Conservation (phyloP, 2,329 filamentous ascomycete genomes). For the Paecilomyces fulvus region DNA sequence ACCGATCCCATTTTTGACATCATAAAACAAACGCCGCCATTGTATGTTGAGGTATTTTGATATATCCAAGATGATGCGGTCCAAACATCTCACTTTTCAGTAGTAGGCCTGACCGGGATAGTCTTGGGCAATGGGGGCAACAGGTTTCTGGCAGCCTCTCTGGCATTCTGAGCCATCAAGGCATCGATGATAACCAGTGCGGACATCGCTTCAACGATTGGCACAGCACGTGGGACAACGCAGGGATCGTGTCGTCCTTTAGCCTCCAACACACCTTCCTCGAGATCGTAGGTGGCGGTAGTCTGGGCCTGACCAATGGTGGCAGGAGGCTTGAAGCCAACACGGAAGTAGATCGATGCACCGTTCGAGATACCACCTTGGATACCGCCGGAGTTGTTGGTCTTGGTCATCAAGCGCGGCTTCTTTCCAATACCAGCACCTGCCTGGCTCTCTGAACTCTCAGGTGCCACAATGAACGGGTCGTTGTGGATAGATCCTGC, state of each 20-base stretch:
- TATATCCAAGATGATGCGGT: neutral
- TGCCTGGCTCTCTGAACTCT: constrained; percentile 5
- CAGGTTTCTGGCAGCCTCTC: constrained; percentile 41
- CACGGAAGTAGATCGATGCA: constrained; percentile 85
- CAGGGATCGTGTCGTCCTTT: constrained; percentile 94
- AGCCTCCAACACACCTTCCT: constrained; percentile 70
- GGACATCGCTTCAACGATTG: constrained; percentile 73
- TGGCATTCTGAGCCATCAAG: constrained; percentile 68
- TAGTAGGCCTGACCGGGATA: constrained; percentile 19
- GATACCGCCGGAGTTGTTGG: constrained; percentile 90
- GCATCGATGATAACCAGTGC: constrained; percentile 81
- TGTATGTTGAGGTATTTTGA: neutral
- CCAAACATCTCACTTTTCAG: neutral
- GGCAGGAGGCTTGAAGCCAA: constrained; percentile 89
- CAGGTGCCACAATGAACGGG: constrained; percentile 59
- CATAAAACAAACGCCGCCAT: neutral
- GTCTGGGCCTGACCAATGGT: constrained; percentile 85
- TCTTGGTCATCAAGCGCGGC: constrained; percentile 70
- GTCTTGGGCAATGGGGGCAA: constrained; percentile 35
- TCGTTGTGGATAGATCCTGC: constrained; percentile 91
- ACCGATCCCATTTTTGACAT: neutral
- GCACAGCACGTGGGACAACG: constrained; percentile 76
- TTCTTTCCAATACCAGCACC: constrained; percentile 10
- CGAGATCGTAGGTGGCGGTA: constrained; percentile 70
- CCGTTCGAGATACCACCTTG: constrained; percentile 95